These are phyloP conservation scores for Alectoria sarmentosa DNA, from an alignment of 495 filamentous ascomycete species.

Conservation along the genomic window DNA sequence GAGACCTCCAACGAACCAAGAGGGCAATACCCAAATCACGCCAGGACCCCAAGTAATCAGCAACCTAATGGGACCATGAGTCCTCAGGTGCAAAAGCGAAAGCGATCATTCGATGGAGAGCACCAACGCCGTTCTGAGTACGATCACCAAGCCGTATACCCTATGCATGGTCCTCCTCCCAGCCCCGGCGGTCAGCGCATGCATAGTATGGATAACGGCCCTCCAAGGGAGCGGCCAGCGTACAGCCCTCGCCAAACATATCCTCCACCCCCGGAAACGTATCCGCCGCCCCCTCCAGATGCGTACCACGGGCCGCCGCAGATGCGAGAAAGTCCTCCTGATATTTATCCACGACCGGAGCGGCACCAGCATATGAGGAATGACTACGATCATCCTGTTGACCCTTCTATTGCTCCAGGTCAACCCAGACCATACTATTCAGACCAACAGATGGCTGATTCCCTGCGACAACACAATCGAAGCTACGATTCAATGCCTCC, in stretches of 20 bases:
- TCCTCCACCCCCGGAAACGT: conserved; percentile 22
- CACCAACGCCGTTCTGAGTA: conserved; percentile 13
- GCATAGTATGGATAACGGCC: conserved; percentile 22
- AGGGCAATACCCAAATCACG: conserved; percentile 16
- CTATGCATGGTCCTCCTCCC: conserved; percentile 18
- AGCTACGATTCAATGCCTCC: conserved; percentile 34
- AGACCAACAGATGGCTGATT: conserved; percentile 35
- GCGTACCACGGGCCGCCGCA: conserved; percentile 21
- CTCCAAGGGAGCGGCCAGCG: conserved; percentile 26
- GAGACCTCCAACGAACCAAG: conserved; percentile 8
- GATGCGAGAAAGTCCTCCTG: conserved; percentile 18
- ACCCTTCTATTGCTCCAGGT: conserved; percentile 22
- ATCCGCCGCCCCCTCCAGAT: conserved; percentile 21
- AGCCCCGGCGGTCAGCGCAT: conserved; percentile 22
- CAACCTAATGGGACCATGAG: conserved; percentile 17
- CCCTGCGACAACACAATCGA: conserved; percentile 44
- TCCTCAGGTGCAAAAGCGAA: conserved; percentile 25
- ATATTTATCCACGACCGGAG: conserved; percentile 24
- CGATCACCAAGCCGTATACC: conserved; percentile 19
- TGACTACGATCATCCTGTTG: conserved; percentile 26
- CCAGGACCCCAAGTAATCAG: conserved; percentile 18
- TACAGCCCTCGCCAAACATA: conserved; percentile 26
- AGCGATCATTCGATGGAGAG: conserved; percentile 24
- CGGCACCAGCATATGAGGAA: conserved; percentile 24
- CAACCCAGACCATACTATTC: conserved; percentile 38